A percentile compares a stretch with the other conserved stretches of the same genome.
Conservation (phyloP, 2,329 filamentous ascomycete species). For the Sporothrix curviconia region DNA sequence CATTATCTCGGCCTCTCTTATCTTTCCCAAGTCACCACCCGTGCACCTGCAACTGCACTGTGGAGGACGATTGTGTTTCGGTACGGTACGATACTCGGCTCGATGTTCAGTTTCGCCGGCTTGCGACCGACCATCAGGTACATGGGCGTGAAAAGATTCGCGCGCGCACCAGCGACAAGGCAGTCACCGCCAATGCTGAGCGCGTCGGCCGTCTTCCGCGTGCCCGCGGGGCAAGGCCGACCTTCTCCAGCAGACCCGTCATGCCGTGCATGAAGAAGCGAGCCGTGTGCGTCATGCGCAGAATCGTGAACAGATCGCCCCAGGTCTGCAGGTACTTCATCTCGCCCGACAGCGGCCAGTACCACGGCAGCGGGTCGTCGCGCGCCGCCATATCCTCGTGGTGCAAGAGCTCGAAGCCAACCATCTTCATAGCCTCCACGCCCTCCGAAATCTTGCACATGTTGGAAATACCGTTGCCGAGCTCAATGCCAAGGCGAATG, state of each 20-base stretch:
- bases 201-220: slow-evolving; percentile 91
- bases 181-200: slow-evolving; percentile 75
- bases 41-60: too few relatives aligned
- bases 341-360: slow-evolving; percentile 83
- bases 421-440: slow-evolving; percentile 73
- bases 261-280: slow-evolving; percentile 69
- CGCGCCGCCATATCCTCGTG: slow-evolving; percentile 81
- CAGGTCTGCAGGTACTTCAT: slow-evolving; percentile 75
- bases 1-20: slow-evolving; percentile 10
- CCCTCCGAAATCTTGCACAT: slow-evolving; percentile 79
- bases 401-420: slow-evolving; percentile 77
- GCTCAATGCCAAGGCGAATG: slow-evolving; percentile 90
- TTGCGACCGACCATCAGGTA: slow-evolving; percentile 94
- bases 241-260: slow-evolving; percentile 66
- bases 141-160: slow-evolving; percentile 98
- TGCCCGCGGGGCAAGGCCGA: slow-evolving; percentile 74
- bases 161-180: slow-evolving; percentile 75
- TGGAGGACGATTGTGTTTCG: too few relatives aligned
- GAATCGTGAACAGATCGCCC: slow-evolving; percentile 74
- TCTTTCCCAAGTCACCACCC: not conserved
- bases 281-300: slow-evolving; percentile 82
- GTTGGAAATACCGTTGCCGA: slow-evolving; percentile 93
- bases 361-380: slow-evolving; percentile 76
- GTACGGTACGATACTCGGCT: not conserved
- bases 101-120: slow-evolving; percentile 46